Percentiles rank a stretch among this genome's conserved stretches.
Conservation (phyloP, 2,329 filamentous ascomycete genomes). For the Sporothrix humicola region DNA sequence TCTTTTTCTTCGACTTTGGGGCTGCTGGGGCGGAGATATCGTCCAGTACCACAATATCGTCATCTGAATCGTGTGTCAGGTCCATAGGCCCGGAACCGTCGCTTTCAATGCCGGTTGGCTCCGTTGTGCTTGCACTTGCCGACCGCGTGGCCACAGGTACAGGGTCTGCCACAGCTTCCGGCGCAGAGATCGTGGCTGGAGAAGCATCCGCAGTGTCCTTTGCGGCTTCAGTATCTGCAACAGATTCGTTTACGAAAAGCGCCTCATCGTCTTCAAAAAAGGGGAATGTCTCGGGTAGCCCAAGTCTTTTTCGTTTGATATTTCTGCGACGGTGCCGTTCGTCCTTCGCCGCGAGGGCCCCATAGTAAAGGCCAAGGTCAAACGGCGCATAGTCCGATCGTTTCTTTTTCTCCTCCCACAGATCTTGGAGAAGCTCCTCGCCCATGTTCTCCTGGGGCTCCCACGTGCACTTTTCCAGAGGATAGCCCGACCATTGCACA, state of each 20-base stretch:
- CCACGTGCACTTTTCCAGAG: slow-evolving; percentile 62
- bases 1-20: slow-evolving; percentile 8
- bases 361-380: slow-evolving; percentile 48
- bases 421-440: slow-evolving; percentile 44
- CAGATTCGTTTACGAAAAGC: not conserved
- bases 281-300: slow-evolving; percentile 43
- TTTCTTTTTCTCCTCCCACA: slow-evolving; percentile 54
- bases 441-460: slow-evolving; percentile 56
- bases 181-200: not conserved
- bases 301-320: slow-evolving; percentile 49
- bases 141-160: not conserved
- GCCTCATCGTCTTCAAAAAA: slow-evolving; percentile 33
- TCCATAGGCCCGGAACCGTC: not conserved
- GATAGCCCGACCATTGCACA: slow-evolving; percentile 68
- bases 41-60: slow-evolving; percentile 26
- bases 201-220: not conserved
- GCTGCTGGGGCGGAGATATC: not conserved
- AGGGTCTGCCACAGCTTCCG: not conserved
- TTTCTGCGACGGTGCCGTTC: slow-evolving; percentile 54
- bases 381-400: slow-evolving; percentile 46
- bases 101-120: not conserved
- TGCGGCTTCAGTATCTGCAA: not conserved
- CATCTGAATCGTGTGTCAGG: slow-evolving; percentile 6
- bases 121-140: not conserved
- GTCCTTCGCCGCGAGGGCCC: slow-evolving; percentile 43